Evolutionary conservation across 1,284 basidiomycete species (phyloP), one percentile per base, ranked within the genome.

Genomic region (Apiotrichum veenhuisii): DNA sequence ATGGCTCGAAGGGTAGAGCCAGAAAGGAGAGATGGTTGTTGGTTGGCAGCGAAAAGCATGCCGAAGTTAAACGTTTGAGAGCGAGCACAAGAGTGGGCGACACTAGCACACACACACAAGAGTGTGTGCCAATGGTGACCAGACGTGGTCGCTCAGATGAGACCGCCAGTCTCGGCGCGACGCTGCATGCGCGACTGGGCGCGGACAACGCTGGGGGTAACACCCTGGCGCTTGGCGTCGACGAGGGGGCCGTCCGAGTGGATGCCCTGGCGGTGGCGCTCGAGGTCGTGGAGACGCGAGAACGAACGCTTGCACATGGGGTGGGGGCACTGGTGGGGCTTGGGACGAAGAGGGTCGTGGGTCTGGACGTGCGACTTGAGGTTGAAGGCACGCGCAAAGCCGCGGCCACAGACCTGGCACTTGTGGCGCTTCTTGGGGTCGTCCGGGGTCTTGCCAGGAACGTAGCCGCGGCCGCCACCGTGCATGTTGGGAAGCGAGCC

Each of bases 391-490:
- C 77, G 63, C 8, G 76, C 77, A 55, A 78, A 78, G 41, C 70
- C 75, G 48, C 77, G 71, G 47, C 74, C 74, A 54, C 77, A 78
- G 59, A 76, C 63, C 20, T 59, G 51, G 63, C 77, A 78, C 67
- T 75, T 75, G 67, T 78, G 77, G 45, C 69, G 67, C 67, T 78
- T 78, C 69, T 75, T 77, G 23, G 77, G 77, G 58, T 78, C 76
- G 50, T 76, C 73, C 11, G 75, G 76, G 15, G 76, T 77, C 63
- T 76, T 69, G 59, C 76, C 76, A 18, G 76, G 76, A 22, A 76
- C 65, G 58, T 77, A 77, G 5, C 76, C 76, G 37, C 76, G 68
- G 45, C 76, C 76, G 38, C 75, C 75, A 22, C 75, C 76, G 54
- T 75, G 66, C 20, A 70, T 64, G 56, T 76, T 76, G 59, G 73